A percentile compares a stretch with the other conserved stretches of the same genome.
Conservation (phyloP, 2,329 filamentous ascomycete genomes). For the Aureobasidium namibiae region DNA sequence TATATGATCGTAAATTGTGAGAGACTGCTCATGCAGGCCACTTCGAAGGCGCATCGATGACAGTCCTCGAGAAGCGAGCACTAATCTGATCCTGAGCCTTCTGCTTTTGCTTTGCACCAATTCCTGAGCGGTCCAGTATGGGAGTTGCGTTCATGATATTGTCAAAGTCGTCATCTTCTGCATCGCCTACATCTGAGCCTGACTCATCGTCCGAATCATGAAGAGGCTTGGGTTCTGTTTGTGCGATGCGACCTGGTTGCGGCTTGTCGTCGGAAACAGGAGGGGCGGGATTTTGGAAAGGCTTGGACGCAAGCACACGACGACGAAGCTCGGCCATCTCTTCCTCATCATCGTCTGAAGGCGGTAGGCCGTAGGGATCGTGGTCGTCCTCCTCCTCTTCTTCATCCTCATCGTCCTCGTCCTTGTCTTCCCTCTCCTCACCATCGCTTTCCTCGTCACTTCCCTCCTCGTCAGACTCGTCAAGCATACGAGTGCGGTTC, state of each 20-base stretch:
- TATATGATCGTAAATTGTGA: background rate
- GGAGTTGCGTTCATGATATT: conserved; percentile 87
- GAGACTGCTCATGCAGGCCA: conserved; percentile 20
- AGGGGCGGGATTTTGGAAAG: conserved; percentile 58
- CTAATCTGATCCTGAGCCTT: conserved; percentile 41
- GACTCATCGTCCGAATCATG: conserved; percentile 59
- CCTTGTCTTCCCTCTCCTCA: conserved; percentile 38
- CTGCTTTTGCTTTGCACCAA: conserved; percentile 52
- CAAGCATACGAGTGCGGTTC: conserved; percentile 55
- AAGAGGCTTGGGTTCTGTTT: conserved; percentile 39
- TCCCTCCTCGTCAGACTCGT: conserved; percentile 39
- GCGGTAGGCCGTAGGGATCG: conserved; percentile 70
- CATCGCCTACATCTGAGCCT: conserved; percentile 60
- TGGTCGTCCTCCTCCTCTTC: conserved; percentile 38
- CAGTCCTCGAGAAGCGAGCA: conserved; percentile 42
- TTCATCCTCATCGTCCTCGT: conserved; percentile 32
- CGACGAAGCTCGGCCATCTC: conserved; percentile 89
- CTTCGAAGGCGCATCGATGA: conserved; percentile 41
- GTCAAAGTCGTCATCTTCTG: conserved; percentile 75
- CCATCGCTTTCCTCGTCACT: conserved; percentile 34
- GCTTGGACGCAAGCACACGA: conserved; percentile 83
- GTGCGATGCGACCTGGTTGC: conserved; percentile 51
- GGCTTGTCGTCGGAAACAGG: conserved; percentile 42
- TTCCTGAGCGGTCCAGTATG: conserved; percentile 77
- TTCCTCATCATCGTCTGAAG: conserved; percentile 69